Conservation (phyloP, 495 filamentous ascomycete species). For the Daldinia vernicosa region DNA sequence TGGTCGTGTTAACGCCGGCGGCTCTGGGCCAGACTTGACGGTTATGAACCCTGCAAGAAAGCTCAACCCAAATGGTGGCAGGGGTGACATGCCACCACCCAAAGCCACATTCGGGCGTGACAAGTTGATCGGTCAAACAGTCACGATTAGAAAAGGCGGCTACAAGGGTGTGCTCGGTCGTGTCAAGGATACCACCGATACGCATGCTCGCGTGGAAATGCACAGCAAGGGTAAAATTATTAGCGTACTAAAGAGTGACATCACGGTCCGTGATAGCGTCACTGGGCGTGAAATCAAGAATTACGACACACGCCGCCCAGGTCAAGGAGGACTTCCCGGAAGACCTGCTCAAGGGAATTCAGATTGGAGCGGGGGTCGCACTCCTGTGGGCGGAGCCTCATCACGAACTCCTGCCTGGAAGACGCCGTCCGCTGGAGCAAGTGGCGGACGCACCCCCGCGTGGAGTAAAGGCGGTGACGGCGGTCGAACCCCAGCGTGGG, state of each 20-base stretch:
- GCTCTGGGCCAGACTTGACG: conserved; percentile 75
- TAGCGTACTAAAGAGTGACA: conserved; percentile 76
- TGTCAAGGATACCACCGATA: conserved; percentile 89
- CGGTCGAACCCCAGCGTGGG: conserved; percentile 81
- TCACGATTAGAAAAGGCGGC: conserved; percentile 80
- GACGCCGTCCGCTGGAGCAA: conserved; percentile 41
- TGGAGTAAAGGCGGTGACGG: conserved; percentile 67
- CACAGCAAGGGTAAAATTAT: conserved; percentile 91
- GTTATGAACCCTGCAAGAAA: conserved; percentile 94
- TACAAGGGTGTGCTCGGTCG: conserved; percentile 95
- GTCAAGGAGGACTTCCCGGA: conserved; percentile 57
- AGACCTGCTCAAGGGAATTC: conserved; percentile 52
- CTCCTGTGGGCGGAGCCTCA: conserved; percentile 68
- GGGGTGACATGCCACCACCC: conserved; percentile 76
- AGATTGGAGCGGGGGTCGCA: conserved; percentile 68
- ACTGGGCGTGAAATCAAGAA: conserved; percentile 78
- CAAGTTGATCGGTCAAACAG: conserved; percentile 88
- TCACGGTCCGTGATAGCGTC: conserved; percentile 83
- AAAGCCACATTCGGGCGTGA: conserved; percentile 77
- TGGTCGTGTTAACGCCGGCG: conserved; percentile 66
- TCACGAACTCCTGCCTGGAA: conserved; percentile 77
- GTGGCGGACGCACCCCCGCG: conserved; percentile 73
- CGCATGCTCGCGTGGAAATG: conserved; percentile 85
- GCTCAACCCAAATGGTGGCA: conserved; percentile 60
- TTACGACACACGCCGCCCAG: conserved; percentile 66